These are phyloP conservation scores for Orobanche coerulescens DNA, from an alignment of 257 asterid genomes.

Conservation along the genomic window DNA sequence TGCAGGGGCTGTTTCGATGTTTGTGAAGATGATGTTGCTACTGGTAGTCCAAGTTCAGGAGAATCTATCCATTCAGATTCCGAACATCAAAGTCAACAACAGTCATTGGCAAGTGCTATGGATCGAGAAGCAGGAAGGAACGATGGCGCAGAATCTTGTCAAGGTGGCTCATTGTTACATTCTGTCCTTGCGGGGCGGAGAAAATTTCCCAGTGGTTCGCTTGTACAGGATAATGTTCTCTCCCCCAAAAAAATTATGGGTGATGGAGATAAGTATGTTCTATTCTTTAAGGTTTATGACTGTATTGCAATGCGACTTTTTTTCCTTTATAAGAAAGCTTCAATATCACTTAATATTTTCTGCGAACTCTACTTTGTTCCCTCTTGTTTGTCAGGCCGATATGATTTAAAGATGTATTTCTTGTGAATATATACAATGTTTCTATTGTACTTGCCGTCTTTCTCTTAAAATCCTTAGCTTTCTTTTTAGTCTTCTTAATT, in stretches of 20 bases:
- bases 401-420: neutral
- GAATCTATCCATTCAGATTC: slow-evolving; percentile 44
- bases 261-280: slow-evolving; percentile 67
- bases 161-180: slow-evolving; percentile 40
- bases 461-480: neutral
- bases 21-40: slow-evolving; percentile 55
- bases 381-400: neutral
- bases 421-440: too few relatives aligned
- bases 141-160: slow-evolving; percentile 36
- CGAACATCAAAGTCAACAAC: slow-evolving; percentile 35
- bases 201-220: slow-evolving; percentile 49
- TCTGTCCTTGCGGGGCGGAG: slow-evolving; percentile 42
- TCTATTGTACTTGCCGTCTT: too few relatives aligned
- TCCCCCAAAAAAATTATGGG: slow-evolving; percentile 47
- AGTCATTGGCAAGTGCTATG: slow-evolving; percentile 26
- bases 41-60: slow-evolving; percentile 58
- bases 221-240: slow-evolving; percentile 47
- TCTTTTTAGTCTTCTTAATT: neutral
- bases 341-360: neutral
- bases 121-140: slow-evolving; percentile 42
- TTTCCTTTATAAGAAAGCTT: neutral
- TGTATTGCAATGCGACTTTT: too few relatives aligned
- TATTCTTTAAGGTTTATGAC: slow-evolving; percentile 10
- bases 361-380: neutral
- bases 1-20: slow-evolving; percentile 88